Evolutionary conservation across 148 eudicot genomes (phyloP).

Genomic region (Diospyros kaki): DNA sequence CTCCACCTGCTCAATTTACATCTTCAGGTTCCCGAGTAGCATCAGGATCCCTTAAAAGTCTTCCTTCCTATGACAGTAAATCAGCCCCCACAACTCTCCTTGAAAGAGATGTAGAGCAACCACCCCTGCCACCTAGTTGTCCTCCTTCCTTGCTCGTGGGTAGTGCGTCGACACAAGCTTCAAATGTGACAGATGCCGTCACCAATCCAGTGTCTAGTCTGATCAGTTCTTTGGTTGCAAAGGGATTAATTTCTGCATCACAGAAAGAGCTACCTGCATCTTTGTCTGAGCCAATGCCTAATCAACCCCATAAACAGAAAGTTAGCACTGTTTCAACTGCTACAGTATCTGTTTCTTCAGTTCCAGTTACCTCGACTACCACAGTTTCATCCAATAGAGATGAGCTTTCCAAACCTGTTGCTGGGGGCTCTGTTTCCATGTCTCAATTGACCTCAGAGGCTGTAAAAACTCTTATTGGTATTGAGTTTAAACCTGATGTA

Average conservation of each 20-base stretch:
- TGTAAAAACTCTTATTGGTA: conserved; percentile 58
- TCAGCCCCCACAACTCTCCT: conserved; percentile 17
- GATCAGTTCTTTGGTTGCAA: conserved; percentile 70
- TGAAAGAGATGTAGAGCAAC: conserved; percentile 39
- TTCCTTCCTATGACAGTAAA: conserved; percentile 20
- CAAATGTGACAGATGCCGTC: conserved; percentile 26
- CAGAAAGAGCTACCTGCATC: conserved; percentile 40
- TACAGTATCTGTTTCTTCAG: conserved; percentile 22
- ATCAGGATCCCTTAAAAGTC: conserved; percentile 13
- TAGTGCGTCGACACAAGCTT: conserved; percentile 28
- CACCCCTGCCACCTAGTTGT: conserved; percentile 29
- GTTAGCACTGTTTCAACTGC: conserved; percentile 23
- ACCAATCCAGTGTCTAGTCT: conserved; percentile 65
- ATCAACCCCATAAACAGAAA: conserved; percentile 21
- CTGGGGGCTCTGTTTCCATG: conserved; percentile 22
- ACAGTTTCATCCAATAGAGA: conserved; percentile 22
- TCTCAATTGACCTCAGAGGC: conserved; percentile 26
- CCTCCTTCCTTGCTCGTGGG: conserved; percentile 28
- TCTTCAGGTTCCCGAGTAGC: conserved; percentile 18
- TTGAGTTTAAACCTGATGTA: conserved; percentile 68
- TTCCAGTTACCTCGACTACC: conserved; percentile 20
- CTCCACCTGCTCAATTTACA: conserved; percentile 24
- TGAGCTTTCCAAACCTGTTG: conserved; percentile 27
- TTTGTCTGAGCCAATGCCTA: conserved; percentile 14
- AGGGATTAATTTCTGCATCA: conserved; percentile 77